Conservation (phyloP, 2,329 filamentous ascomycete genomes). For the Leptosphaerulina australis region DNA sequence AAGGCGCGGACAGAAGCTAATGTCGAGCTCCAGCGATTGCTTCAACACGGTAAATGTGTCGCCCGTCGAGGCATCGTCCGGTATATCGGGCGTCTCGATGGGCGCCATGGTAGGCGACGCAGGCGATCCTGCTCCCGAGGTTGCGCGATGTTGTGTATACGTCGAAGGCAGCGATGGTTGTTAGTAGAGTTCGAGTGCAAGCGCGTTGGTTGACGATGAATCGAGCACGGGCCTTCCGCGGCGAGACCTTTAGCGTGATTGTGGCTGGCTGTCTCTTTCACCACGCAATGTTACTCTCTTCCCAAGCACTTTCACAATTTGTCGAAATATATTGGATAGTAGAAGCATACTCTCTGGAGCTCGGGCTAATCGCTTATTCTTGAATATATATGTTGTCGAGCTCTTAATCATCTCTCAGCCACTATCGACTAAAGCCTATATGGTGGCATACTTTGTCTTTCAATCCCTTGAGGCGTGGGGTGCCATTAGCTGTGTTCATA, state of each 20-base stretch:
- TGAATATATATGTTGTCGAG: no score
- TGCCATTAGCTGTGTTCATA: no score
- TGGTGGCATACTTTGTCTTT: no score
- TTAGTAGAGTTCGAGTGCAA: slow-evolving; percentile 9
- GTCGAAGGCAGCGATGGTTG: slow-evolving; percentile 8
- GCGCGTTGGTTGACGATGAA: slow-evolving; percentile 10
- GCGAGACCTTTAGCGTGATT: slow-evolving; percentile 9
- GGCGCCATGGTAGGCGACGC: slow-evolving; percentile 39
- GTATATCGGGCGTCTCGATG: slow-evolving; percentile 38
- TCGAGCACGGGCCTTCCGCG: slow-evolving; percentile 11
- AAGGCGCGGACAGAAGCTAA: slow-evolving; percentile 79
- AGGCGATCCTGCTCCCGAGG: slow-evolving; percentile 35
- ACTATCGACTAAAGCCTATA: no score
- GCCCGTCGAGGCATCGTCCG: slow-evolving; percentile 40
- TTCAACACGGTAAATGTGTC: slow-evolving; percentile 67
- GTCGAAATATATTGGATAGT: no score
- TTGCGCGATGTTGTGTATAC: slow-evolving; percentile 10
- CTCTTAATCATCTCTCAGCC: no score
- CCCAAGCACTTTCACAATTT: no score
- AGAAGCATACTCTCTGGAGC: no score
- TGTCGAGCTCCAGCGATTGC: slow-evolving; percentile 86
- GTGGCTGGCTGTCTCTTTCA: slow-evolving; percentile 5
- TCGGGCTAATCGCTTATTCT: no score
- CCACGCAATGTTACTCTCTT: slow-evolving; percentile 9
- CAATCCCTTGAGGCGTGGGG: no score